Percentiles rank a stretch among this genome's conserved stretches.
These are phyloP conservation scores for Nectriaceae sp. DNA, from an alignment of 2,329 filamentous ascomycete genomes.

Conservation along the genomic window DNA sequence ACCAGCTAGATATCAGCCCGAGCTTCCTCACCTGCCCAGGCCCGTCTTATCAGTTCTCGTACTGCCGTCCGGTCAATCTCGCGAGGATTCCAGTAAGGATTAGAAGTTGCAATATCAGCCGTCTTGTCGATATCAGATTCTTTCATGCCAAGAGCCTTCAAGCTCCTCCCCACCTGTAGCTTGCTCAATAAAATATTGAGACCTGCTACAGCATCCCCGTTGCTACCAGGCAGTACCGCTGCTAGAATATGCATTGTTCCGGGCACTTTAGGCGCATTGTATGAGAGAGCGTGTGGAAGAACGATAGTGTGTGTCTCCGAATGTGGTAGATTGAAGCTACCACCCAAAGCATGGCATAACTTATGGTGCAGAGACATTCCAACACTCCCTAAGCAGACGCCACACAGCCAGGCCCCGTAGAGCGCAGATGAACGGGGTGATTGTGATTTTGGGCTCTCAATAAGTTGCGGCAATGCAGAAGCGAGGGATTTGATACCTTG, in stretches of 20 bases:
- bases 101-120: conserved; percentile 58
- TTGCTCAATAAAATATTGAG: conserved; percentile 57
- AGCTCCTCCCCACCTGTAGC: conserved; percentile 51
- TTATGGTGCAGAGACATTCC: conserved; percentile 70
- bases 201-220: conserved; percentile 59
- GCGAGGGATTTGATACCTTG: conserved; percentile 59
- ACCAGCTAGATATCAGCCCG: no score
- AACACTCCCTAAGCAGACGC: conserved; percentile 59
- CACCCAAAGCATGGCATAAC: conserved; percentile 65
- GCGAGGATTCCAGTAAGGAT: conserved; percentile 62
- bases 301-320: conserved; percentile 62
- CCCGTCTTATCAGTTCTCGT: conserved; percentile 57
- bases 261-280: conserved; percentile 59
- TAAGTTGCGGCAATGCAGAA: conserved; percentile 53
- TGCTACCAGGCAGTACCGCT: conserved; percentile 53
- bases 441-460: conserved; percentile 39
- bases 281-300: conserved; percentile 60
- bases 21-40: conserved; percentile 65
- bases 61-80: conserved; percentile 52
- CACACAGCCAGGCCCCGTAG: conserved; percentile 68
- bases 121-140: conserved; percentile 62
- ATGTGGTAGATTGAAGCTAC: conserved; percentile 64
- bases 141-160: conserved; percentile 60
- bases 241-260: conserved; percentile 55
- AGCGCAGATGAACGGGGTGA: conserved; percentile 40